Percentiles rank a stretch among this genome's conserved stretches.
These are phyloP conservation scores for Saccharomyces hybrid DNA, from an alignment of 1,139 yeast species.

Conservation along the genomic window DNA sequence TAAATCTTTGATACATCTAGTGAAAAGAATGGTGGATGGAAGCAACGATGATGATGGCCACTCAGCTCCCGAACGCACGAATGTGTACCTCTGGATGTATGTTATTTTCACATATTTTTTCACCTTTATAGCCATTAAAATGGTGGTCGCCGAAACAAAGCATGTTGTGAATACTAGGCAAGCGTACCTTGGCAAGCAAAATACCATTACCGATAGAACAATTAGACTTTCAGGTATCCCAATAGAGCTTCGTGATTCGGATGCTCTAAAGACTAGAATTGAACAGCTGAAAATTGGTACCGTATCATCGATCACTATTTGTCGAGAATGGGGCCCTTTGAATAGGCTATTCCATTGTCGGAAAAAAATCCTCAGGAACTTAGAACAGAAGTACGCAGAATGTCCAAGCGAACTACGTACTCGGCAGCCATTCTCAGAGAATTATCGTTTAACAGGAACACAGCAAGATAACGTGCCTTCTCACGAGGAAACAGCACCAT, in stretches of 20 bases:
- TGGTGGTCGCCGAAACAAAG: constrained; percentile 59
- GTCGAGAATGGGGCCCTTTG: constrained; percentile 75
- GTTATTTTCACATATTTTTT: constrained; percentile 81
- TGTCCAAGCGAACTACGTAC: constrained; percentile 35
- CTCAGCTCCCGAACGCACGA: constrained; percentile 23
- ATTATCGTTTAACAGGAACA: constrained; percentile 17
- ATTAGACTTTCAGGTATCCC: constrained; percentile 87
- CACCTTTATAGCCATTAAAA: constrained; percentile 57
- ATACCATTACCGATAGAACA: constrained; percentile 87
- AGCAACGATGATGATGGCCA: constrained; percentile 17
- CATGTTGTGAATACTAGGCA: constrained; percentile 73
- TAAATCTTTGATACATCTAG: background rate
- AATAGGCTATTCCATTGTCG: constrained; percentile 59
- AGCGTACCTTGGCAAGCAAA: constrained; percentile 74
- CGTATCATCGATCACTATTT: constrained; percentile 67
- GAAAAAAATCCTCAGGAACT: constrained; percentile 40
- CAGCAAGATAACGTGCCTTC: constrained; percentile 1
- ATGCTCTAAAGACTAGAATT: constrained; percentile 60
- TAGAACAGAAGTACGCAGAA: constrained; percentile 73
- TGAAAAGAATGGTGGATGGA: background rate
- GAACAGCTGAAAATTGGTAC: constrained; percentile 73
- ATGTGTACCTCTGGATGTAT: constrained; percentile 57
- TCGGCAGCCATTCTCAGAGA: constrained; percentile 19
- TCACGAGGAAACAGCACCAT: background rate
- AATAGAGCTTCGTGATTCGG: constrained; percentile 62